phyloP scores from a whole-genome alignment of 345 rosid genomes.

The Noccaea bulbosa region DNA sequence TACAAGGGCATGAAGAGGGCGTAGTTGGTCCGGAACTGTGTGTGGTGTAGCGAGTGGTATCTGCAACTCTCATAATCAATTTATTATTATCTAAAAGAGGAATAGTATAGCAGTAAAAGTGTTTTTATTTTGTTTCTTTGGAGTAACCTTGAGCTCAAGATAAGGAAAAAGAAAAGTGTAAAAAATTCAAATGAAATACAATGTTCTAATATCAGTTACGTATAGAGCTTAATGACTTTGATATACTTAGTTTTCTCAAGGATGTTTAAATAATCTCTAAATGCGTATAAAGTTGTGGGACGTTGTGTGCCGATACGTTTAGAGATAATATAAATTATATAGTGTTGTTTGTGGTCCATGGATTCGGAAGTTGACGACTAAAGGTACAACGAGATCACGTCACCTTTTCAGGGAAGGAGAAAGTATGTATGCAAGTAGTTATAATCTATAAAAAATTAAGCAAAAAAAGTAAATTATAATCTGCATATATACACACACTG shows the following conservation, averaged over 20 bases:
- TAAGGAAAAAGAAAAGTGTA: background rate
- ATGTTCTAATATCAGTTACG: background rate
- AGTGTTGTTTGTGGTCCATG: conserved; percentile 13
- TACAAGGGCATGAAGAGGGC: conserved; percentile 71
- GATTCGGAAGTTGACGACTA: conserved; percentile 20
- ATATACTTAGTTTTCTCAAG: background rate
- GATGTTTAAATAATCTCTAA: background rate
- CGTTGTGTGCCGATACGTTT: conserved; percentile 18
- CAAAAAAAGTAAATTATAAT: background rate
- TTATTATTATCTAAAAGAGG: background rate
- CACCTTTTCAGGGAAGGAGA: background rate
- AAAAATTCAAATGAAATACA: background rate
- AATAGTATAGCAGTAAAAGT: background rate
- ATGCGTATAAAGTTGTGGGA: background rate
- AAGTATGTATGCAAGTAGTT: background rate
- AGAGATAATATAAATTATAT: background rate
- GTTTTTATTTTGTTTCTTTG: background rate
- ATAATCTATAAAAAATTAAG: no score
- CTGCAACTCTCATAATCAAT: conserved; percentile 38
- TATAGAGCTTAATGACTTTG: background rate
- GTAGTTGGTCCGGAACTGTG: conserved; percentile 66
- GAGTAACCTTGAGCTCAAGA: background rate
- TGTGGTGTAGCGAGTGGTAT: conserved; percentile 69
- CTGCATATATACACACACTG: background rate
- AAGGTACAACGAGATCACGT: conserved; percentile 16